Evolutionary conservation across 257 asterid species (phyloP).

Genomic region (Solanum verrucosum): DNA sequence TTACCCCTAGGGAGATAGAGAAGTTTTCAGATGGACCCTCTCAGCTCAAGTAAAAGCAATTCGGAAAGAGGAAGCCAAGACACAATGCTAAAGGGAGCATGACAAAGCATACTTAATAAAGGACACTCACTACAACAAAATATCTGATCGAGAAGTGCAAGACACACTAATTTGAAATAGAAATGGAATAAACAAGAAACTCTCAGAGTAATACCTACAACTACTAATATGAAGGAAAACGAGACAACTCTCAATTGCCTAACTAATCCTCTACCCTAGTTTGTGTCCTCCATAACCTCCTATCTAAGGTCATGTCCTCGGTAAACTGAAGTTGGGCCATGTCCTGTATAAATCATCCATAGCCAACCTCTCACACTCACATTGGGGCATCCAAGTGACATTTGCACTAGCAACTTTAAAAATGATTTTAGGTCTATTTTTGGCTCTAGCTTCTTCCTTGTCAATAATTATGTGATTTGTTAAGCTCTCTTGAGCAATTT

Average conservation of each 20-base stretch:
- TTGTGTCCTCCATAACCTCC: background rate
- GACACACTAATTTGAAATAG: background rate
- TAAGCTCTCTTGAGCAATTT: background rate
- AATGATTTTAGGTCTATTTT: background rate
- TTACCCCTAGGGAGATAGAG: background rate
- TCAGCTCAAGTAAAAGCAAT: background rate
- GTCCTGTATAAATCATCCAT: background rate
- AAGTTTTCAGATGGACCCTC: background rate
- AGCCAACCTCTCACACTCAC: background rate
- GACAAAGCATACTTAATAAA: background rate
- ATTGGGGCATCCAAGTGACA: background rate
- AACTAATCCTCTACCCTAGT: background rate
- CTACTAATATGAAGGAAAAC: background rate
- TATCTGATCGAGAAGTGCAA: background rate
- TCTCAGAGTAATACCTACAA: background rate
- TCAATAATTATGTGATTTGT: background rate
- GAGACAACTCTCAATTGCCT: background rate
- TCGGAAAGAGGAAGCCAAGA: background rate
- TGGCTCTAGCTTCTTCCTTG: background rate
- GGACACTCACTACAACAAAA: background rate
- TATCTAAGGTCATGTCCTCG: background rate
- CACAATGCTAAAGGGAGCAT: background rate
- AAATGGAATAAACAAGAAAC: background rate
- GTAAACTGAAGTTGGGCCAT: background rate
- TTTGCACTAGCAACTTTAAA: background rate